Evolutionary conservation across 1,284 basidiomycete species (phyloP).

Genomic region (Microbotryomycetes sp.): DNA sequence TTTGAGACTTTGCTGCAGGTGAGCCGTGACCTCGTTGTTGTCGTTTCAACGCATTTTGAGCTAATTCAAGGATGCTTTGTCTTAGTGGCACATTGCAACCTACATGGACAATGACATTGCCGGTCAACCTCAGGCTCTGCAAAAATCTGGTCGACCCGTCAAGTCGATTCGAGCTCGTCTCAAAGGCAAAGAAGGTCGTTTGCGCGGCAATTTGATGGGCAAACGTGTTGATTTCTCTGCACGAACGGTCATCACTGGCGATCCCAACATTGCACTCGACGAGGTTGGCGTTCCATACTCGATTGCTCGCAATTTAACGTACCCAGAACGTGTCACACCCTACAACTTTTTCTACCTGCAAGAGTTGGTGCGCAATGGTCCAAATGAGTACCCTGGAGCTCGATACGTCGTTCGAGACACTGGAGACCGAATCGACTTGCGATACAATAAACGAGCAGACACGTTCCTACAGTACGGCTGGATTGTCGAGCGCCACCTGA

Average conservation of each 20-base stretch:
- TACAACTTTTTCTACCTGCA: conserved; percentile 95
- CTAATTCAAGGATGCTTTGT: background rate
- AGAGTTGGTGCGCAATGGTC: conserved; percentile 93
- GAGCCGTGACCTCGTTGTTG: conserved; percentile 31
- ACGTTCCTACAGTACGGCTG: conserved; percentile 96
- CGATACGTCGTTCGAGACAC: conserved; percentile 97
- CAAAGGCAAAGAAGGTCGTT: conserved; percentile 97
- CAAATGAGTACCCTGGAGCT: conserved; percentile 91
- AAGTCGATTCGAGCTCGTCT: conserved; percentile 97
- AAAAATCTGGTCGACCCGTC: conserved; percentile 95
- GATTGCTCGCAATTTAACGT: conserved; percentile 97
- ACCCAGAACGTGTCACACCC: conserved; percentile 94
- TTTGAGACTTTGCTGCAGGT: conserved; percentile 94
- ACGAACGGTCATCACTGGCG: conserved; percentile 97
- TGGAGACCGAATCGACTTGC: conserved; percentile 92
- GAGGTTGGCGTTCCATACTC: conserved; percentile 96
- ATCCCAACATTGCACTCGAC: conserved; percentile 93
- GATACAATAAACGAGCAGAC: conserved; percentile 97
- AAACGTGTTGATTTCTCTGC: conserved; percentile 99
- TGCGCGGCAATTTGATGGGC: conserved; percentile 98
- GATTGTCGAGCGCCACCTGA: conserved; percentile 96
- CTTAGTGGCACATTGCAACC: conserved; percentile 91
- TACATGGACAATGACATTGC: conserved; percentile 99
- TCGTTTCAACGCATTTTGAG: background rate
- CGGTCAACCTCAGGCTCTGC: conserved; percentile 92